Evolutionary conservation across 2,329 filamentous ascomycete genomes (phyloP), one percentile per base, ranked within the genome.

Genomic region (Colletotrichum gloeosporioides): DNA sequence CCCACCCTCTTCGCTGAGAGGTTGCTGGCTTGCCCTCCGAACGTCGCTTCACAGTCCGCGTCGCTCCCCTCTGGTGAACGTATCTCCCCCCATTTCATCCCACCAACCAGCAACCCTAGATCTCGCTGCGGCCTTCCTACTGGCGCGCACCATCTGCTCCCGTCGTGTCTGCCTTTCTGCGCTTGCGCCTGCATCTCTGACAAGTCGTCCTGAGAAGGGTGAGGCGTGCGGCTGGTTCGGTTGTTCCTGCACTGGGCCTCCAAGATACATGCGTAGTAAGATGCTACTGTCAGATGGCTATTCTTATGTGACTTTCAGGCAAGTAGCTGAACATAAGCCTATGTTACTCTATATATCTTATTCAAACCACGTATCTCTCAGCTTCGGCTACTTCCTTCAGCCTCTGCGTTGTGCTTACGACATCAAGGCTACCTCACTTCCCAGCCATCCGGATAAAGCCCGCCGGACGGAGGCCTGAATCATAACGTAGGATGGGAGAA

Each of bases 161-260:
- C 68, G 57, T 63, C 57, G 49, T 29, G 55, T 49, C 66, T 69
- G 71, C 71, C 71, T 64, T 6, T 67, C 55, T 71, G 62, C 62
- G 67, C 72, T 49, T 65, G 71, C 64, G 55, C 53, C 71, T 69
- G 70, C 63, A 73, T 57, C 70, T 61, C 64, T 76, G 69, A 71
- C 69, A 71, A 22, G 59, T 44, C 44, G 34, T 32, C 27, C 68
- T 63, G 57, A 29, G 32, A 29, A 44, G 8, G 62, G 22, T 25
- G 34, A 27, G 62, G 32, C 36, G 62, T 61, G 44, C 55, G 36
- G 63, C n/a, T 64, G 31, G 70, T 32, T 22, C 32, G 69, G 69
- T 64, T 73, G 73, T 76, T 73, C 69, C 69, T 73, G 73, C 73
- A 68, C 69, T 76, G 73, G 73, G 57, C 34, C 62, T 62, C 53